Conservation (phyloP, 305 asterid genomes). For the Solanum hybrid region DNA sequence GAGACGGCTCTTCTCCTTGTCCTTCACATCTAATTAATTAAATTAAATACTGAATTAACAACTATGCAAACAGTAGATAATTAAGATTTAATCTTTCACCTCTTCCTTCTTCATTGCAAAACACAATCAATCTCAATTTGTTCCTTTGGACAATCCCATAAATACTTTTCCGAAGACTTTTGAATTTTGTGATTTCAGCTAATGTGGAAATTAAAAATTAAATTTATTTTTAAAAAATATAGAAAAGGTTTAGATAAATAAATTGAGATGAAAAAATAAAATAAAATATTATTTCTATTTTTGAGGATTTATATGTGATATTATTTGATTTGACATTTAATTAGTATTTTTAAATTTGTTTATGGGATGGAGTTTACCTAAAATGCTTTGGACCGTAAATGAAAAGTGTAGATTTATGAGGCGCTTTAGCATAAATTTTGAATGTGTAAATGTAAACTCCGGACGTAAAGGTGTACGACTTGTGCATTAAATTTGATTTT, state of each 20-base stretch:
- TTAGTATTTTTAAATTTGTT: too few species aligned
- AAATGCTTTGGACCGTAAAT: accelerated
- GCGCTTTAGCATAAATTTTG: not conserved
- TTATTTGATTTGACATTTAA: not conserved
- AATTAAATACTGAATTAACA: not conserved
- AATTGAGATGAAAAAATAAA: not conserved
- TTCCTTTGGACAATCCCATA: not conserved
- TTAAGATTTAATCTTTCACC: not conserved
- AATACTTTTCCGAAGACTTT: not conserved
- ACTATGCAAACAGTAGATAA: not conserved
- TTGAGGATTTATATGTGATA: too few species aligned
- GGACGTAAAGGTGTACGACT: accelerated
- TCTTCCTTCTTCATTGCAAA: not conserved
- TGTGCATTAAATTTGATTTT: not conserved
- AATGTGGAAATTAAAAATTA: too few species aligned
- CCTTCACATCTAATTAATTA: not conserved
- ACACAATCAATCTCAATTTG: not conserved
- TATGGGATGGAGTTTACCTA: accelerated
- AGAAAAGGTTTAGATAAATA: not conserved
- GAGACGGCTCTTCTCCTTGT: not conserved
- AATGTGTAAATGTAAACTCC: too few species aligned
- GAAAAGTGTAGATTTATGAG: too few species aligned
- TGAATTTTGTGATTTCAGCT: not conserved
- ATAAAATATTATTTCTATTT: too few species aligned
- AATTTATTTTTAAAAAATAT: too few species aligned